Base-by-base conservation (phyloP, 208 protist genomes). In the Leishmania guyanensis region DNA sequence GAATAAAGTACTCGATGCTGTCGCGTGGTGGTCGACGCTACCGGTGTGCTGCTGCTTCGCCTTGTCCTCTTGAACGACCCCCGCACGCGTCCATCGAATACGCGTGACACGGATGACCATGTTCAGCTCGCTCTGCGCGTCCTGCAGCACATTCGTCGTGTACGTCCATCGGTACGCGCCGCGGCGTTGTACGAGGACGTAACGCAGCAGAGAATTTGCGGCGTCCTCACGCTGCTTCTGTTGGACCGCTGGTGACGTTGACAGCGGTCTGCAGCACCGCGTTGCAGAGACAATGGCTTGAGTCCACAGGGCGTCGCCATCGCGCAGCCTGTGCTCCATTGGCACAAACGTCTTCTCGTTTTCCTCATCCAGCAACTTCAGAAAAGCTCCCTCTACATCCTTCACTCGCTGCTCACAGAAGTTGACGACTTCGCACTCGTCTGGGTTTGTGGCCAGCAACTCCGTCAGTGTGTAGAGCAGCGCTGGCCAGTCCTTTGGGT, bases 351-450 rank as follows among this genome's bases (percentile, higher is more conserved):
- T 66, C 46, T 79, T 78, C 3, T 8, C 74, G 68, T 97, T 97
- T 69, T 98, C 90, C 58, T 73, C 76, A 36, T 92, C 73, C 54
- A 98, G 81, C 51, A 93, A 66, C 46, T 65, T 76, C 58, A 97
- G 75, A 65, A 98, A 98, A 26, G 81, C 86, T 0, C 88, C 92
- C 75, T 98, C 93, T 1, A 98, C 93, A 68, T 96, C 81, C 29
- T 93, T 62, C 33, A 98, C 92, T 51, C 95, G 95, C 84, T 98
- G 95, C 84, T 98, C 95, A 77, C 95, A 98, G 78, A 97, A 96
- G 86, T 96, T 97, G 26, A 98, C 79, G 48, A 98, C 75, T 48
- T 90, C 80, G 75, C 91, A 95, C n/a, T 58, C 79, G 12, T 78
- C 75, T 3, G 91, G 89, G 74, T 94, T 94, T 3, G 85, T 84